phyloP scores from a whole-genome alignment of 768 basidiomycete genomes.

The Boletellus ananas region DNA sequence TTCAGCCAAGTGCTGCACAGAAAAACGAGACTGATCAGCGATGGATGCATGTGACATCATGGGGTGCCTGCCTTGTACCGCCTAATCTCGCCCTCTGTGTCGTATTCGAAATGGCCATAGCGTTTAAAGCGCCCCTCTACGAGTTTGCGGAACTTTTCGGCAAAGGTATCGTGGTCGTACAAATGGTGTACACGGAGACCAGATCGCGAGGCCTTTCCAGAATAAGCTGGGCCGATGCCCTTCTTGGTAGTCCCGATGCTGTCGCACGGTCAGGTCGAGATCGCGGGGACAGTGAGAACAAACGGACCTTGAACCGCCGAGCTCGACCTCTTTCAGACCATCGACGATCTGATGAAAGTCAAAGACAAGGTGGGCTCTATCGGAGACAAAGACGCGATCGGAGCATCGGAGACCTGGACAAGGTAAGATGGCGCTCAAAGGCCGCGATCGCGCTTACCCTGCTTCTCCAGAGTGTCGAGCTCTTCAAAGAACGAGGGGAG shows the following conservation, averaged over 20 bases:
- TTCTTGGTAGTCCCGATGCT: constrained; percentile 98
- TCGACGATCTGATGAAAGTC: constrained; percentile 99
- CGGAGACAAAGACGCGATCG: constrained; percentile 85
- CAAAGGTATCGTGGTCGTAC: constrained; percentile 82
- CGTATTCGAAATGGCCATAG: constrained; percentile 97
- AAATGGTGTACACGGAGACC: constrained; percentile 96
- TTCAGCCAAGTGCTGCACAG: constrained; percentile 67
- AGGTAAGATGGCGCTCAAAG: constrained; percentile 1
- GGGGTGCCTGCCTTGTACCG: constrained; percentile 74
- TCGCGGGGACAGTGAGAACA: neutral
- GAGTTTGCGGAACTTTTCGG: constrained; percentile 87
- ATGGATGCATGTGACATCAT: neutral
- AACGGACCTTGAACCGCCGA: constrained; percentile 77
- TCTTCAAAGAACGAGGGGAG: constrained; percentile 93
- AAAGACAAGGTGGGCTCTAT: constrained; percentile 95
- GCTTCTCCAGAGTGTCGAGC: constrained; percentile 75
- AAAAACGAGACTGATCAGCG: neutral
- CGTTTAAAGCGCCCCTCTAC: constrained; percentile 98
- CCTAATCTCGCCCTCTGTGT: constrained; percentile 92
- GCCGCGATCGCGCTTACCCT: constrained; percentile 51
- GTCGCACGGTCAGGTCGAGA: neutral
- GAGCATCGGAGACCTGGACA: constrained; percentile 76
- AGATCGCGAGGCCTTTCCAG: constrained; percentile 93
- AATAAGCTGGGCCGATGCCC: constrained; percentile 98
- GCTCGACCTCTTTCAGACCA: constrained; percentile 95